phyloP scores from a whole-genome alignment of 2,329 filamentous ascomycete species.

The Exophiala spinifera region DNA sequence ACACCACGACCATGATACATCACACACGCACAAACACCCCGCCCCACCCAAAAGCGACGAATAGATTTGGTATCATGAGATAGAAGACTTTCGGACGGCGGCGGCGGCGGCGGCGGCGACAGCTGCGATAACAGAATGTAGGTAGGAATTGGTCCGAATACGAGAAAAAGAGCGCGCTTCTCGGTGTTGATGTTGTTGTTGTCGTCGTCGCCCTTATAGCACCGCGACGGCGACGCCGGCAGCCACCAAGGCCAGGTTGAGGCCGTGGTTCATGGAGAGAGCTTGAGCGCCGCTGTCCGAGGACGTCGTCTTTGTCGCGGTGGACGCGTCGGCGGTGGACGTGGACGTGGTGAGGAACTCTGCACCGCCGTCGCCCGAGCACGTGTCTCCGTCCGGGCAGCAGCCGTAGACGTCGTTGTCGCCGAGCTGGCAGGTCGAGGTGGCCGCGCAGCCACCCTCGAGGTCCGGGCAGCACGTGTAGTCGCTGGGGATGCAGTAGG shows the following conservation, averaged over 20 bases:
- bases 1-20: too few relatives aligned
- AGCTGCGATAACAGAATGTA: too few relatives aligned
- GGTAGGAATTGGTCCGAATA: too few relatives aligned
- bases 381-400: conserved; percentile 20
- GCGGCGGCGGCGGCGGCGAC: too few relatives aligned
- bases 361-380: conserved; percentile 23
- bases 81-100: too few relatives aligned
- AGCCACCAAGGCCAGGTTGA: conserved; percentile 6
- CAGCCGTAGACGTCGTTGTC: conserved; percentile 26
- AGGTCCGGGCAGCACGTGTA: conserved; percentile 28
- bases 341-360: conserved; percentile 14
- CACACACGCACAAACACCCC: too few relatives aligned
- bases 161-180: too few relatives aligned
- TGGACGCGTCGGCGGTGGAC: not conserved
- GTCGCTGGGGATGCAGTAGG: conserved; percentile 23
- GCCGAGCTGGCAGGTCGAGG: conserved; percentile 19
- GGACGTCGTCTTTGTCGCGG: not conserved
- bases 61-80: too few relatives aligned
- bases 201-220: not conserved
- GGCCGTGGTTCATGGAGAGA: conserved; percentile 5
- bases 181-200: too few relatives aligned
- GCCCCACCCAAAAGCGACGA: too few relatives aligned
- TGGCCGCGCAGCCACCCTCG: conserved; percentile 22
- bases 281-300: conserved; percentile 8
- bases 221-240: conserved; percentile 6